Percentiles rank a stretch among this genome's conserved stretches.
phyloP scores from a whole-genome alignment of 176 grass and related monocot genomes.

The Metroxylon sagu region DNA sequence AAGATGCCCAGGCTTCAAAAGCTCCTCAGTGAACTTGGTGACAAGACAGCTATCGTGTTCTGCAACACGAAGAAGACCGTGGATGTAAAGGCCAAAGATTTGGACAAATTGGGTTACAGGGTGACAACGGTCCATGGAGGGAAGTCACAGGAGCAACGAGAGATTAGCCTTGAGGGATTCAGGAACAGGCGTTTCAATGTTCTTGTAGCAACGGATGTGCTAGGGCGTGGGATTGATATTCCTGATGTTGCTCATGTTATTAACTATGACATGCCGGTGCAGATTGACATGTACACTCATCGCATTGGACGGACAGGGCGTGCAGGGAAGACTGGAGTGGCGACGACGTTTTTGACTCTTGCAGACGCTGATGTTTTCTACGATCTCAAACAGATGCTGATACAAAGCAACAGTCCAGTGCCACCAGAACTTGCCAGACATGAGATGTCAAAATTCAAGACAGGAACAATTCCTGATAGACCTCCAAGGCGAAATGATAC shows the following conservation, averaged over 20 bases:
- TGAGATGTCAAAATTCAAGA: conserved; percentile 89
- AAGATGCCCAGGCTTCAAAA: conserved; percentile 75
- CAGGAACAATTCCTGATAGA: conserved; percentile 72
- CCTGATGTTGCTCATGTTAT: conserved; percentile 97
- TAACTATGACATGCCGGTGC: conserved; percentile 84
- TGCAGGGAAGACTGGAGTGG: conserved; percentile 83
- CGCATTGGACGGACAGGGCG: conserved; percentile 91
- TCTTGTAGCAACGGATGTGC: conserved; percentile 95
- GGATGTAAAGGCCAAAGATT: conserved; percentile 68
- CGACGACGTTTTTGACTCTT: conserved; percentile 82
- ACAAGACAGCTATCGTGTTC: conserved; percentile 97
- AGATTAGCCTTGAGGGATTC: conserved; percentile 92
- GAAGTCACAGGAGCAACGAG: conserved; percentile 94
- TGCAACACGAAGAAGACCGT: conserved; percentile 94
- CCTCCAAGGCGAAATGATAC: conserved; percentile 86
- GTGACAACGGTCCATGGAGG: conserved; percentile 89
- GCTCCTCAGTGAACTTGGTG: conserved; percentile 73
- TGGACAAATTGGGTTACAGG: conserved; percentile 75
- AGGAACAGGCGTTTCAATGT: conserved; percentile 93
- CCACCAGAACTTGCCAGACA: conserved; percentile 95
- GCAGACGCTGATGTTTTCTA: conserved; percentile 81
- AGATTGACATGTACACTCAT: conserved; percentile 87
- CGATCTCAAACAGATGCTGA: conserved; percentile 97
- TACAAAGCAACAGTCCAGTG: conserved; percentile 84
- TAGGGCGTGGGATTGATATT: conserved; percentile 97